These are phyloP conservation scores for Krasilnikovozyma curviuscula DNA, from an alignment of 768 basidiomycete genomes.

Conservation along the genomic window DNA sequence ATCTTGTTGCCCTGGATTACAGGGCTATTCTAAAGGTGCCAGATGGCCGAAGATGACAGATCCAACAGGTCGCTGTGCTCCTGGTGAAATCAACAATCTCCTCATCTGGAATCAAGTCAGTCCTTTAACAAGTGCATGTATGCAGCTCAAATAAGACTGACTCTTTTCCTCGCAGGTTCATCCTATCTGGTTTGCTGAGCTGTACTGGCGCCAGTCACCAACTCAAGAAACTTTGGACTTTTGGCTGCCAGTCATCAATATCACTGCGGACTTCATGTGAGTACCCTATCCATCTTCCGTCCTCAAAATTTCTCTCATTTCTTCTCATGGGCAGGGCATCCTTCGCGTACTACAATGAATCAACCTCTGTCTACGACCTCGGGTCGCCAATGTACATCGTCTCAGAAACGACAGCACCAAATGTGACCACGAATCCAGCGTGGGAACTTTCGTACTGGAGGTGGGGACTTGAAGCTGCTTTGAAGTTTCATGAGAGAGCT, in stretches of 20 bases:
- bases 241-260: slow-evolving; percentile 36
- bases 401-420: slow-evolving; percentile 40
- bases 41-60: slow-evolving; percentile 49
- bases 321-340: no score
- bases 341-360: slow-evolving; percentile 37
- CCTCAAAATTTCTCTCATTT: no score
- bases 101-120: slow-evolving; percentile 50
- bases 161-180: no score
- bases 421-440: slow-evolving; percentile 37
- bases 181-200: slow-evolving; percentile 40
- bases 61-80: slow-evolving; percentile 39
- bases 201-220: slow-evolving; percentile 37
- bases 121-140: no score
- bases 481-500: slow-evolving; percentile 33
- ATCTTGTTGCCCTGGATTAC: no score
- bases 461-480: slow-evolving; percentile 34
- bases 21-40: slow-evolving; percentile 38
- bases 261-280: slow-evolving; percentile 46
- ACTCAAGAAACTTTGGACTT: slow-evolving; percentile 30
- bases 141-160: no score
- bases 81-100: slow-evolving; percentile 43
- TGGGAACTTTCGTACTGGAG: slow-evolving; percentile 45
- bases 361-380: slow-evolving; percentile 35
- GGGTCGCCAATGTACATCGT: slow-evolving; percentile 43
- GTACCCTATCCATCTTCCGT: no score